Conservation (phyloP, 495 filamentous ascomycete species). For the Filosporella fistucella region DNA sequence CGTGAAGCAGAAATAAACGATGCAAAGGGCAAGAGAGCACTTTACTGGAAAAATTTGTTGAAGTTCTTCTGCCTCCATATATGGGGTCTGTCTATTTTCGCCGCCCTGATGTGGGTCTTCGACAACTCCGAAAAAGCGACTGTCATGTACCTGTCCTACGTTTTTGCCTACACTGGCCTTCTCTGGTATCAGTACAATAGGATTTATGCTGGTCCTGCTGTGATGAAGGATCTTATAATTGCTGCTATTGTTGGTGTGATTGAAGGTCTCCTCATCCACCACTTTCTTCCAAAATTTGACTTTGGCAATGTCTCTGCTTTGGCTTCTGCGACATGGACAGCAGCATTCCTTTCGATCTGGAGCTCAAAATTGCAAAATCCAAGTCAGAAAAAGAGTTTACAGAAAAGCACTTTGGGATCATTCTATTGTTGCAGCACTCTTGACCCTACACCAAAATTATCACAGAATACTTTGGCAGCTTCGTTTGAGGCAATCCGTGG, state of each 20-base stretch:
- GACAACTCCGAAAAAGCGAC: constrained; percentile 14
- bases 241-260: constrained; percentile 41
- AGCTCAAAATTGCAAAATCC: neutral
- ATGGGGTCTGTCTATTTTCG: neutral
- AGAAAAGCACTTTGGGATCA: constrained; percentile 47
- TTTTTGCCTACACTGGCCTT: neutral
- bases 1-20: neutral
- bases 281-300: constrained; percentile 30
- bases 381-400: constrained; percentile 32
- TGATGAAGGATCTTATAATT: constrained; percentile 43
- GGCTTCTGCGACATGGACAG: constrained; percentile 46
- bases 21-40: neutral
- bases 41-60: neutral
- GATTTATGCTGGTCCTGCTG: constrained; percentile 51
- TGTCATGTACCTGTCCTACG: neutral
- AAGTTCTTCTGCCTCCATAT: neutral
- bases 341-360: constrained; percentile 43
- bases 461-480: no score
- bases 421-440: constrained; percentile 23
- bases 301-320: constrained; percentile 48
- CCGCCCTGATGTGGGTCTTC: neutral
- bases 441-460: no score
- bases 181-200: neutral
- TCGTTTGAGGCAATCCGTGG: no score
- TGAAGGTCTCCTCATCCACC: constrained; percentile 37